A percentile compares a stretch with the other conserved stretches of the same genome.
Evolutionary conservation across 2,329 filamentous ascomycete species (phyloP).

Genomic region (Penicillium occitanis): DNA sequence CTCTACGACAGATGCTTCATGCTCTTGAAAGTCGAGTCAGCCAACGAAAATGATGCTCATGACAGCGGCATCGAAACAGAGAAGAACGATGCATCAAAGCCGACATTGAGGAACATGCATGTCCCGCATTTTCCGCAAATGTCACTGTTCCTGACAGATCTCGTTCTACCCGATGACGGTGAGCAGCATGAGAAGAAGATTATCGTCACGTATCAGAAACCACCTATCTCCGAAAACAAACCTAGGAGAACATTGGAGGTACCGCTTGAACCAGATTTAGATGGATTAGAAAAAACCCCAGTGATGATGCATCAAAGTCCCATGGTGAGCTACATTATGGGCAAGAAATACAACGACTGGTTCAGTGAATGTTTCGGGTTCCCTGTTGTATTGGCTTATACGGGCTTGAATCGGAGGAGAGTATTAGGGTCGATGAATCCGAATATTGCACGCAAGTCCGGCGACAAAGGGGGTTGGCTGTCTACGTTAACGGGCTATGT

Average conservation of each 20-base stretch:
- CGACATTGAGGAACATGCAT: conserved; percentile 57
- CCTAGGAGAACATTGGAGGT: conserved; percentile 49
- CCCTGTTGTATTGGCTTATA: conserved; percentile 61
- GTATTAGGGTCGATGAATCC: conserved; percentile 64
- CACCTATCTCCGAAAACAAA: conserved; percentile 30
- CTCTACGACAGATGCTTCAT: conserved; percentile 69
- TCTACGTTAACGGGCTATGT: conserved; percentile 22
- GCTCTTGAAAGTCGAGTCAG: conserved; percentile 56
- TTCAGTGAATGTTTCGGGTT: conserved; percentile 68
- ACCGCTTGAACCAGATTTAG: conserved; percentile 56
- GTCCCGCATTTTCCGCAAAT: conserved; percentile 59
- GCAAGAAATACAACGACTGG: conserved; percentile 60
- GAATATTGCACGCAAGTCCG: conserved; percentile 27
- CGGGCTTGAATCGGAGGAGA: conserved; percentile 60
- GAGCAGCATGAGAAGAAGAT: conserved; percentile 33
- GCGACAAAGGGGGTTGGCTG: conserved; percentile 23
- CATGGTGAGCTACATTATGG: conserved; percentile 64
- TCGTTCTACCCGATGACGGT: conserved; percentile 38
- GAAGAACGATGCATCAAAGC: background rate
- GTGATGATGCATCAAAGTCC: conserved; percentile 62
- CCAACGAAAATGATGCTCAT: conserved; percentile 30
- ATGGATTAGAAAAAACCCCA: conserved; percentile 49
- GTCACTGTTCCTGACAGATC: conserved; percentile 63
- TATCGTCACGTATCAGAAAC: conserved; percentile 41
- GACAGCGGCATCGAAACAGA: conserved; percentile 19